These are phyloP conservation scores for Spinacia oleracea DNA, from an alignment of 179 eudicot genomes.

Conservation along the genomic window DNA sequence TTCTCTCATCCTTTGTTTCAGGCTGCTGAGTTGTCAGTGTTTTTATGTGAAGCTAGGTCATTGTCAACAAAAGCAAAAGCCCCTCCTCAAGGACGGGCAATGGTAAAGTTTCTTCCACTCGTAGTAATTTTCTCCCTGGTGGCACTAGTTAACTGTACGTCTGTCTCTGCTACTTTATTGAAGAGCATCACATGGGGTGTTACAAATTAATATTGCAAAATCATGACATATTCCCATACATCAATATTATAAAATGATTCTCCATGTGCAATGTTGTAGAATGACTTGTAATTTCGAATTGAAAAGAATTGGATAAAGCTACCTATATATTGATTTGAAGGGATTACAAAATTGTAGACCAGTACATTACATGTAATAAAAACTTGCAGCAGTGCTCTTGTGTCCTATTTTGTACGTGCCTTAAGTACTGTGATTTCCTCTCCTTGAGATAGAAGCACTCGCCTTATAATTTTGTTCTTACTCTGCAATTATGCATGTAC, in stretches of 20 bases:
- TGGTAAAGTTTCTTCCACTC: constrained; percentile 37
- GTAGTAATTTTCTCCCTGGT: neutral
- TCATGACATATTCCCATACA: neutral
- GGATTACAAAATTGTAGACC: neutral
- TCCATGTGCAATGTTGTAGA: neutral
- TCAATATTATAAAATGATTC: neutral
- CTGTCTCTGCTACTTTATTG: constrained; percentile 3
- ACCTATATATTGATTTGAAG: neutral
- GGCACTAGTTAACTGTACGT: neutral
- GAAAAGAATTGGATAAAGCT: neutral
- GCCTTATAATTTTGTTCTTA: neutral
- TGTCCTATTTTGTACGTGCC: neutral
- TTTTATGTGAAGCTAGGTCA: constrained; percentile 41
- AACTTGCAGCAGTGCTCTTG: neutral
- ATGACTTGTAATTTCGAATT: neutral
- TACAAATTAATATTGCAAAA: neutral
- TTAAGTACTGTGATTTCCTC: neutral
- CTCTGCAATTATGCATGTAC: neutral
- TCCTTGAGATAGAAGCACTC: neutral
- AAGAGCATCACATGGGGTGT: neutral
- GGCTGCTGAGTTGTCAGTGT: constrained; percentile 48
- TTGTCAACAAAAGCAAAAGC: constrained; percentile 55
- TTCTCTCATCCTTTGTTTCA: constrained; percentile 24
- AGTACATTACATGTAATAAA: neutral
- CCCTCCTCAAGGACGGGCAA: constrained; percentile 61